Base-by-base conservation (phyloP, 2,329 filamentous ascomycete genomes). In the Claviceps capensis region DNA sequence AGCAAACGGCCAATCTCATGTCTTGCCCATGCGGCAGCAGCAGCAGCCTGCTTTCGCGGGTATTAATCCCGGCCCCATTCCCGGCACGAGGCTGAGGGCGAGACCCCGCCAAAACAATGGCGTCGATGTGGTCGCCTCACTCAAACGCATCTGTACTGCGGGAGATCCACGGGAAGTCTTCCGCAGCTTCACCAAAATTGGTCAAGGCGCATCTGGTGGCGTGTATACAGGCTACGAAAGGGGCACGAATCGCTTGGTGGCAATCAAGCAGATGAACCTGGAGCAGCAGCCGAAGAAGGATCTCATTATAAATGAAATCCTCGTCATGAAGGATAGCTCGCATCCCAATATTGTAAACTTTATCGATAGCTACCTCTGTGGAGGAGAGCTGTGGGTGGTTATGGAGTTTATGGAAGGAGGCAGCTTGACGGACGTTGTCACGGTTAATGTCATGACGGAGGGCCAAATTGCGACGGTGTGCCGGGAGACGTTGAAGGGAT, bases 371-470 rank as follows among this genome's bases (percentile, higher is more conserved):
- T 97, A 90, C 67, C 75, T 98, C 11, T 85, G 90, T 53, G 79
- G 81, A 13, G 87, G 91, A 44, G 93, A 97, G 67, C 73, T 98
- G 34, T 98, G 93, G 93, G 93, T 98, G 1, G 88, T 97, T 37
- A 98, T 98, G 93, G 93, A 98, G 70, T 98, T 91, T 63, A 98
- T 98, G 93, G 91, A 98, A 68, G 93, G 93, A 54, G 93, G 93
- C 56, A 96, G 89, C 69, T 74, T 98, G 65, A 98, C 93, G 11
- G 93, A 98, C 68, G 93, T 98, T 51, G 93, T 98, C 52, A 98
- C 93, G 3, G 97, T 95, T 71, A 97, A 97, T 70, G 95, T 97
- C 63, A 97, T 98, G 93, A 91, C 86, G 7, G 93, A 98, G 68
- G 88, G 88, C 2, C 93, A 97, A 70, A 97, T 98, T 63, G 90